Conservation (phyloP, 768 basidiomycete genomes). For the Collybiopsis luxurians region DNA sequence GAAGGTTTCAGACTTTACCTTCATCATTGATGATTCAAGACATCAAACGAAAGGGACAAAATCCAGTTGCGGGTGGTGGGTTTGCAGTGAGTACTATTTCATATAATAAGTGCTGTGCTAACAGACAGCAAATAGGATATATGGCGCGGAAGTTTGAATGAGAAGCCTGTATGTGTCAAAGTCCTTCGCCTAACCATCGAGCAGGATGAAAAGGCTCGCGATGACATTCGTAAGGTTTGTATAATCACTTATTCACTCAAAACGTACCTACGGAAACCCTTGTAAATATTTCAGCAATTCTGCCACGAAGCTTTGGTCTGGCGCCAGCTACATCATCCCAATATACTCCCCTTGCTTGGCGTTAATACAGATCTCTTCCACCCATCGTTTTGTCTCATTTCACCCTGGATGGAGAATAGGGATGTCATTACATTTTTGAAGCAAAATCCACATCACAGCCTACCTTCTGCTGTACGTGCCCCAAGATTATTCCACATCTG, state of each 20-base stretch:
- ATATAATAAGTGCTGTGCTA: neutral
- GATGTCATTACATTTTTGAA: slow-evolving; percentile 21
- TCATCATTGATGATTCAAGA: neutral
- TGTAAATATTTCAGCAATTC: slow-evolving; percentile 19
- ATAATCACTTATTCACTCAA: too few species aligned
- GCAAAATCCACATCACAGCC: slow-evolving; percentile 12
- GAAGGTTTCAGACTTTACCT: neutral
- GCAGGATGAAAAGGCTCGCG: neutral
- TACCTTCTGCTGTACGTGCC: slow-evolving; percentile 18
- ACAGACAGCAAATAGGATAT: slow-evolving; percentile 8
- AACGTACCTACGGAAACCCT: too few species aligned
- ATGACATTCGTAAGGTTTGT: neutral
- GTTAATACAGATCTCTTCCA: slow-evolving; percentile 11
- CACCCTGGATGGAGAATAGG: slow-evolving; percentile 30
- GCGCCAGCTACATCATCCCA: slow-evolving; percentile 25
- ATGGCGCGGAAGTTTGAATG: neutral
- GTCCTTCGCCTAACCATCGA: too few species aligned
- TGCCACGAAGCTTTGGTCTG: slow-evolving; percentile 27
- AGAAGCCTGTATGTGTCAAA: too few species aligned
- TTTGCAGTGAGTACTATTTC: slow-evolving; percentile 3
- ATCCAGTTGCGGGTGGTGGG: neutral
- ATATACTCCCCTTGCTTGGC: slow-evolving; percentile 29
- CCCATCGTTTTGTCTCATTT: slow-evolving; percentile 18
- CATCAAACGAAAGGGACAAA: neutral
- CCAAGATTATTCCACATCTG: too few species aligned